Evolutionary conservation across 805 yeast genomes (phyloP).

Genomic region (Ogataea polymorpha): DNA sequence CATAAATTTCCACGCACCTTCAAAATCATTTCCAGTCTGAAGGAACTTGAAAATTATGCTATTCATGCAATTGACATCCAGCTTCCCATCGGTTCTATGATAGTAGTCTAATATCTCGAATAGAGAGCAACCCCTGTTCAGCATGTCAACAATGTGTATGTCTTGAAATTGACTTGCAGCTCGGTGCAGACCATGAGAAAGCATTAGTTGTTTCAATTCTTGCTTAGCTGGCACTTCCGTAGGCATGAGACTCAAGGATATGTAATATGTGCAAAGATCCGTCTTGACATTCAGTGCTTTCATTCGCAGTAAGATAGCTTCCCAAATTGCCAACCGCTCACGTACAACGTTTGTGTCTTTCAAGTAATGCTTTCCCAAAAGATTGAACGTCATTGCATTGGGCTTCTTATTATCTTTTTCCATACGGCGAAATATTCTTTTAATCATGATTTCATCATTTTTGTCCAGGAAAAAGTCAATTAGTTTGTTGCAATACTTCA

Average conservation of each 20-base stretch:
- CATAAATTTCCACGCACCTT: constrained; percentile 23
- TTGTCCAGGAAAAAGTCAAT: constrained; percentile 38
- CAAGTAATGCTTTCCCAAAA: constrained; percentile 22
- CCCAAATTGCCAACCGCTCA: constrained; percentile 21
- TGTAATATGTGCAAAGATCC: constrained; percentile 22
- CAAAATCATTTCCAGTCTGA: constrained; percentile 7
- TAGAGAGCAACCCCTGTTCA: constrained; percentile 6
- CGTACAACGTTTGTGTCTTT: constrained; percentile 5
- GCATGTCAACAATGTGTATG: constrained; percentile 19
- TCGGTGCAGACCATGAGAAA: constrained; percentile 7
- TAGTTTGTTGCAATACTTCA: constrained; percentile 15
- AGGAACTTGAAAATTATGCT: constrained; percentile 20
- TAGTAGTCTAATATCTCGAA: constrained; percentile 16
- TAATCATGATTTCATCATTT: constrained; percentile 40
- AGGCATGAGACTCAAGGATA: constrained; percentile 22
- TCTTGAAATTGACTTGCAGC: constrained; percentile 15
- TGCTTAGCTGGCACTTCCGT: constrained; percentile 11
- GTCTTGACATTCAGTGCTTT: constrained; percentile 9
- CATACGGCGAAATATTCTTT: constrained; percentile 41
- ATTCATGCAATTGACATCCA: constrained; percentile 23
- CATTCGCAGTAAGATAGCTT: constrained; percentile 16
- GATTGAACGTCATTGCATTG: constrained; percentile 22
- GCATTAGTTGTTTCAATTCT: constrained; percentile 13
- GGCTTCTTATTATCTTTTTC: constrained; percentile 14
- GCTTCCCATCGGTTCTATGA: constrained; percentile 3